phyloP scores from a whole-genome alignment of 305 asterid genomes.

The Fraxinus sp. region DNA sequence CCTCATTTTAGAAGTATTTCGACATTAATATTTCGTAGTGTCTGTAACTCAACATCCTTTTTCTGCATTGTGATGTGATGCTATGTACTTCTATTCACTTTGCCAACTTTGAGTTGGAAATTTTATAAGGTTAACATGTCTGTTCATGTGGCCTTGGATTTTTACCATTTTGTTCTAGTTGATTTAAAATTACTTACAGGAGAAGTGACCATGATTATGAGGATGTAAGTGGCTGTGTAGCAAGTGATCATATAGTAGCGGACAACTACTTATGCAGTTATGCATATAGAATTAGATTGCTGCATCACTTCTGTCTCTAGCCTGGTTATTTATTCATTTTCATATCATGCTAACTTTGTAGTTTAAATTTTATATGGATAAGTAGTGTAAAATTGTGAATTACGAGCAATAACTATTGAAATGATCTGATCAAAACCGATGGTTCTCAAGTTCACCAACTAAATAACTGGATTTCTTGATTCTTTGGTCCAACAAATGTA shows the following conservation, averaged over 20 bases:
- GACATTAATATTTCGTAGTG: background rate
- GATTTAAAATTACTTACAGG: background rate
- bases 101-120: background rate
- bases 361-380: background rate
- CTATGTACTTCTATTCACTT: background rate
- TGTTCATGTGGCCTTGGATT: background rate
- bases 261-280: background rate
- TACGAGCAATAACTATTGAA: background rate
- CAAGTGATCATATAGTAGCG: background rate
- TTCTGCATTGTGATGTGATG: background rate
- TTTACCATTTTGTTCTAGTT: background rate
- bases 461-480: background rate
- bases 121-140: background rate
- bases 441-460: background rate
- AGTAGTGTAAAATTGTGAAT: background rate
- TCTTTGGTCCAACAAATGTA: background rate
- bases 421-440: background rate
- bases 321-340: background rate
- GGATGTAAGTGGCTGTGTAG: background rate
- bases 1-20: background rate
- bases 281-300: background rate
- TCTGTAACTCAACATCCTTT: background rate
- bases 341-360: background rate
- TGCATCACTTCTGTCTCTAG: background rate
- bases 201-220: background rate